These are phyloP conservation scores for Daedalea quercina DNA, from an alignment of 768 basidiomycete species.

Conservation along the genomic window DNA sequence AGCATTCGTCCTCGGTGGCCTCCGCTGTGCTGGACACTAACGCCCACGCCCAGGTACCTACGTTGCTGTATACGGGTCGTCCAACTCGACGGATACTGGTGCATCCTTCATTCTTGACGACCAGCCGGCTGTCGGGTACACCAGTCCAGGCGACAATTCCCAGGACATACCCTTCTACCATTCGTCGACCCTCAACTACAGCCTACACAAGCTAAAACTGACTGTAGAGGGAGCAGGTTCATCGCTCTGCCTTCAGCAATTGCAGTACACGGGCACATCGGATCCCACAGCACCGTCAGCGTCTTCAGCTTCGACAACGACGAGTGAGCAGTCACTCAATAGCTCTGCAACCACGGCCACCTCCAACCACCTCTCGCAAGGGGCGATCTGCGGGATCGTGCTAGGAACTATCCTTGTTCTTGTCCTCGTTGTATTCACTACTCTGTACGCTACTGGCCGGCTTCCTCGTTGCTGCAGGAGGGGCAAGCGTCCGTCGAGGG, in stretches of 20 bases:
- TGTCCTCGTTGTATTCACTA: neutral
- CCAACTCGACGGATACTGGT: neutral
- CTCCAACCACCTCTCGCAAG: neutral
- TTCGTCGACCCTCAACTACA: neutral
- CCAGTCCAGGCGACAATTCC: neutral
- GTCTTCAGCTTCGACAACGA: neutral
- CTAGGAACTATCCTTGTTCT: neutral
- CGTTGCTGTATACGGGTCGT: slow-evolving; percentile 10
- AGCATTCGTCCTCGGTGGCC: neutral
- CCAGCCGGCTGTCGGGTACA: neutral
- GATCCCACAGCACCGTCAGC: neutral
- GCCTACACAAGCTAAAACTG: slow-evolving; percentile 10
- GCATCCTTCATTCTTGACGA: slow-evolving; percentile 8
- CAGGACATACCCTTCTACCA: slow-evolving; percentile 10
- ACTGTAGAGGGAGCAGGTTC: neutral
- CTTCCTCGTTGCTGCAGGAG: neutral
- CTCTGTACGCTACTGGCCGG: neutral
- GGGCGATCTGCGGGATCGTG: slow-evolving; percentile 8
- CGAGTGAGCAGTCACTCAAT: neutral
- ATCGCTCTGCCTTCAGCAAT: slow-evolving; percentile 8
- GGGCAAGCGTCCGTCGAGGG: neutral
- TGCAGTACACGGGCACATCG: slow-evolving; percentile 6
- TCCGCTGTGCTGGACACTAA: neutral
- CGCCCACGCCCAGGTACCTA: slow-evolving; percentile 7
- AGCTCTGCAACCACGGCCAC: neutral